Evolutionary conservation across 2,329 filamentous ascomycete genomes (phyloP).

Genomic region (Clonostachys solani): DNA sequence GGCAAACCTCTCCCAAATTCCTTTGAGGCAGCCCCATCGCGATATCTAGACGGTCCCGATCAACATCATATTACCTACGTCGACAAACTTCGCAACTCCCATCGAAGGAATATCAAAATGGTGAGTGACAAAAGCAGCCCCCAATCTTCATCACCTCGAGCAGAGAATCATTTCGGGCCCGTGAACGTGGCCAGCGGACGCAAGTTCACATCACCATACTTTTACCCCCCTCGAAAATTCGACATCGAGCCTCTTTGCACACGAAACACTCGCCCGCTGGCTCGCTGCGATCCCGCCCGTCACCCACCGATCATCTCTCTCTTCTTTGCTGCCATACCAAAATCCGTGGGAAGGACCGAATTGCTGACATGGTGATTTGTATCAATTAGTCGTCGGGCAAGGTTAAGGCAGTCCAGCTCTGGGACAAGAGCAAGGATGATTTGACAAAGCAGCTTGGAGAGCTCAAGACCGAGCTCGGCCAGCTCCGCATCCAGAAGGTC

Average conservation of each 20-base stretch:
- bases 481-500: constrained; percentile 98
- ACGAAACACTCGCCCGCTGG: background rate
- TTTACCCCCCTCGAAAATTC: background rate
- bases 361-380: constrained; percentile 16
- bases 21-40: background rate
- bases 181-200: background rate
- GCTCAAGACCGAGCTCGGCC: constrained; percentile 93
- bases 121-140: constrained; percentile 26
- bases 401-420: constrained; percentile 96
- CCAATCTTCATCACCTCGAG: too few relatives aligned
- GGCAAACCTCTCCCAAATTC: constrained; percentile 29
- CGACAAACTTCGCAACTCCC: constrained; percentile 34
- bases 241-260: background rate
- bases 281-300: background rate
- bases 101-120: constrained; percentile 39
- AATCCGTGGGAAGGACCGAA: constrained; percentile 1
- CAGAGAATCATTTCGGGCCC: too few relatives aligned
- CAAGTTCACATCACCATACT: background rate
- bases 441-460: constrained; percentile 92
- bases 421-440: constrained; percentile 99
- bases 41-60: background rate
- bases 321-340: background rate
- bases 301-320: background rate
- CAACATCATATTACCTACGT: constrained; percentile 18
- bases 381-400: constrained; percentile 42